These are phyloP conservation scores for Dissophora ornata DNA, from an alignment of 192 early-diverging fungal species.

Conservation along the genomic window DNA sequence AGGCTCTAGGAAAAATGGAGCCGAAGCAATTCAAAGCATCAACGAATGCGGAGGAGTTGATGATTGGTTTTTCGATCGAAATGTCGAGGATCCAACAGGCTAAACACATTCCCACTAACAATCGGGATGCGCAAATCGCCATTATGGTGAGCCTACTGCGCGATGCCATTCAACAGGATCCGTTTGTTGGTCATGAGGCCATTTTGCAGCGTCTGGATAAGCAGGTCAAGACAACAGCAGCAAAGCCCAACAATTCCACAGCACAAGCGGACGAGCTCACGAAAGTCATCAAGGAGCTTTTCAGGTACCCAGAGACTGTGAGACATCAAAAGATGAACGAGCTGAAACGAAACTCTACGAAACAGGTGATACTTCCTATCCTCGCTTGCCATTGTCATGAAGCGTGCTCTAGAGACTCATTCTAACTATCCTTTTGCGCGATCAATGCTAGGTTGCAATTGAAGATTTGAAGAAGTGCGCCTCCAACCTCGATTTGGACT, in stretches of 20 bases:
- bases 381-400: too few relatives aligned
- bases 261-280: conserved; percentile 51
- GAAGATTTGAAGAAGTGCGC: conserved; percentile 63
- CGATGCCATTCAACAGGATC: conserved; percentile 57
- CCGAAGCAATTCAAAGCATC: conserved; percentile 57
- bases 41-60: conserved; percentile 59
- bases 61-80: conserved; percentile 57
- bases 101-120: conserved; percentile 52
- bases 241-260: conserved; percentile 29
- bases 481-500: conserved; percentile 57
- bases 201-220: conserved; percentile 33
- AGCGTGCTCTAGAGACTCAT: too few relatives aligned
- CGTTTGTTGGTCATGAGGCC: conserved; percentile 28
- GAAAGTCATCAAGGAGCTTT: conserved; percentile 60
- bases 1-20: conserved; percentile 46
- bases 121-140: conserved; percentile 57
- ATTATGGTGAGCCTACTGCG: conserved; percentile 60
- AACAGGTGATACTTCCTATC: too few relatives aligned
- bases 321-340: conserved; percentile 55
- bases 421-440: too few relatives aligned
- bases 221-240: conserved; percentile 17
- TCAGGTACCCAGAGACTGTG: conserved; percentile 44
- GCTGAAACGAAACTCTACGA: conserved; percentile 56
- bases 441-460: conserved; percentile 51
- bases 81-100: conserved; percentile 52